A percentile compares a stretch with the other conserved stretches of the same genome.
Conservation (phyloP, 2,329 filamentous ascomycete genomes). For the Westerdykella sp. region DNA sequence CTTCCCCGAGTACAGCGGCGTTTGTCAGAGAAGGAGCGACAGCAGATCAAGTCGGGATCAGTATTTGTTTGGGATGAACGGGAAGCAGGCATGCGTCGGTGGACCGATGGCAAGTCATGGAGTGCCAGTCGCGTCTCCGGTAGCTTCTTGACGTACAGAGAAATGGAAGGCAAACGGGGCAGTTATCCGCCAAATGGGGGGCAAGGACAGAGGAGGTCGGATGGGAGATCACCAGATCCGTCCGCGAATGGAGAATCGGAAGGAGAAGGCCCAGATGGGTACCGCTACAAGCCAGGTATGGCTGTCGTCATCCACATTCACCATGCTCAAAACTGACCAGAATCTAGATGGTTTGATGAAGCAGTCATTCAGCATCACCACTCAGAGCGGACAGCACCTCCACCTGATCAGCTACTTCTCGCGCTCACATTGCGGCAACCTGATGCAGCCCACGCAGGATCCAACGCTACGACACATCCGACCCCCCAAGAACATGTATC, state of each 20-base stretch:
- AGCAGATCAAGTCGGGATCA: conserved; percentile 91
- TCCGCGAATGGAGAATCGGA: conserved; percentile 76
- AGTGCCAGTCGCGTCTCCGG: conserved; percentile 95
- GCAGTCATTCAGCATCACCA: conserved; percentile 98
- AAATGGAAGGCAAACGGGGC: conserved; percentile 98
- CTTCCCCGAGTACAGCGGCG: conserved; percentile 87
- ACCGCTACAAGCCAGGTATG: conserved; percentile 56
- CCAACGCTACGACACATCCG: conserved; percentile 72
- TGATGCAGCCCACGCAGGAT: conserved; percentile 78
- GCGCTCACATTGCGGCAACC: conserved; percentile 65
- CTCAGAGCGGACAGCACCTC: conserved; percentile 79
- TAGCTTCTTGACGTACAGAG: conserved; percentile 93
- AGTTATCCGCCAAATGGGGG: conserved; percentile 34
- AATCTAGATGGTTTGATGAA: conserved; percentile 83
- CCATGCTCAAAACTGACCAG: neutral
- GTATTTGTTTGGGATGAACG: conserved; percentile 99
- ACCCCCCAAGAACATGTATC: conserved; percentile 91
- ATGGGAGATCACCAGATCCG: conserved; percentile 74
- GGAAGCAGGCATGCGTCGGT: conserved; percentile 95
- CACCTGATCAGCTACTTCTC: conserved; percentile 98
- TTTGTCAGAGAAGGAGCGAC: conserved; percentile 92
- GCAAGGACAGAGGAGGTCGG: conserved; percentile 33
- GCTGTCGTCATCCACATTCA: neutral
- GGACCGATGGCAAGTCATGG: conserved; percentile 99
- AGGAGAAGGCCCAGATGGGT: conserved; percentile 52